phyloP scores from a whole-genome alignment of 1,284 basidiomycete genomes.

The Omphalotus olearius region DNA sequence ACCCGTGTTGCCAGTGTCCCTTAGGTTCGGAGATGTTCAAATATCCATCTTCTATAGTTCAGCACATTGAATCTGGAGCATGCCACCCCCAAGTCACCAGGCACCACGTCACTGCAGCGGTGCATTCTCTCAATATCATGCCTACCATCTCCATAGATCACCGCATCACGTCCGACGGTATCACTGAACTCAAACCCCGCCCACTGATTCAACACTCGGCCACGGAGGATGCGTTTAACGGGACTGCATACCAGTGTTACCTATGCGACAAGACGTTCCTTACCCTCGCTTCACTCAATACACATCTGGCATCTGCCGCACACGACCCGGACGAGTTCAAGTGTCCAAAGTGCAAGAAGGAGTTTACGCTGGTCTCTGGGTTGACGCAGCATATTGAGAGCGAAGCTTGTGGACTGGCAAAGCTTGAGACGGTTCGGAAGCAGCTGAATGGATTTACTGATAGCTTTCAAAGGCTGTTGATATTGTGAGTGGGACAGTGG shows the following conservation, averaged over 20 bases:
- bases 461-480: constrained; percentile 3
- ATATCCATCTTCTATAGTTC: constrained; percentile 30
- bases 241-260: constrained; percentile 35
- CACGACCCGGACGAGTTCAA: constrained; percentile 37
- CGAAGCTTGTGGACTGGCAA: constrained; percentile 29
- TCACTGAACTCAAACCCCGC: constrained; percentile 4
- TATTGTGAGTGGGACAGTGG: not conserved
- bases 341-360: constrained; percentile 36
- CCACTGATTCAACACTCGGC: constrained; percentile 24
- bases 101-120: constrained; percentile 30
- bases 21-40: constrained; percentile 30
- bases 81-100: constrained; percentile 29
- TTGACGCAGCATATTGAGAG: constrained; percentile 40
- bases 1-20: constrained; percentile 20
- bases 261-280: constrained; percentile 31
- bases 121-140: constrained; percentile 28
- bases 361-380: constrained; percentile 32
- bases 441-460: constrained; percentile 12
- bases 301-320: constrained; percentile 36
- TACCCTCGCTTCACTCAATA: constrained; percentile 28
- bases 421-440: constrained; percentile 22
- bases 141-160: constrained; percentile 30
- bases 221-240: constrained; percentile 33
- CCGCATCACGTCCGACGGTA: constrained; percentile 23
- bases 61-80: constrained; percentile 33